Evolutionary conservation across 176 grass and related monocot species (phyloP).

Genomic region (Oryza punctata): DNA sequence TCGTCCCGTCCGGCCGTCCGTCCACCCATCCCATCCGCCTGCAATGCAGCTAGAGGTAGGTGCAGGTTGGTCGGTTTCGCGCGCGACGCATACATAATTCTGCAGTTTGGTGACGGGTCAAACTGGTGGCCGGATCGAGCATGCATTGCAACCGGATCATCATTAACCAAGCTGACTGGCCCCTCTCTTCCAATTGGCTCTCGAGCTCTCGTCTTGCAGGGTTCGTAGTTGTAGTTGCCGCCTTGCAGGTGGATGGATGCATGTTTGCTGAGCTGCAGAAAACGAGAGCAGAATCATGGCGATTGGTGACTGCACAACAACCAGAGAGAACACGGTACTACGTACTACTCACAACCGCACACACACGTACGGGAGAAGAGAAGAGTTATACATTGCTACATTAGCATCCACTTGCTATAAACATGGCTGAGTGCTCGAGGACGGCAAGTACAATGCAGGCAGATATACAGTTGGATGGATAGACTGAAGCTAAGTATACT

Average conservation of each 20-base stretch:
- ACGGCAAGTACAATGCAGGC: constrained; percentile 11
- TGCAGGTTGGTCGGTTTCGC: not conserved
- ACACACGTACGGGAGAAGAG: too few species aligned
- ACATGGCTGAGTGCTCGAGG: not conserved
- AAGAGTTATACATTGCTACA: not conserved
- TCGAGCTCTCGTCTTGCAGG: not conserved
- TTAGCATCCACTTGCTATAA: not conserved
- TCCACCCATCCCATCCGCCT: not conserved
- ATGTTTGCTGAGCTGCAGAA: not conserved
- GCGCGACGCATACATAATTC: not conserved
- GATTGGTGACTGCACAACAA: not conserved
- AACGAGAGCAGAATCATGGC: not conserved
- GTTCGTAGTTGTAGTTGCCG: not conserved
- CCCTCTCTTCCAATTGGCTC: not conserved
- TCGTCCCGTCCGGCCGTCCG: not conserved
- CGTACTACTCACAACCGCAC: not conserved
- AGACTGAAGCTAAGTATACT: not conserved
- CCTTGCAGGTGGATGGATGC: not conserved
- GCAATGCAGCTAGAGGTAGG: not conserved
- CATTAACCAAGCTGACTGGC: too few species aligned
- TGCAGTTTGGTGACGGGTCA: constrained; percentile 16
- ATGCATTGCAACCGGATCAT: not conserved
- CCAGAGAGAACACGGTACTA: too few species aligned
- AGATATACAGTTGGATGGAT: not conserved
- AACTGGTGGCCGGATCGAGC: not conserved